Base-by-base conservation (phyloP, 352 stramenopile genomes). In the Phytopythium litorale region DNA sequence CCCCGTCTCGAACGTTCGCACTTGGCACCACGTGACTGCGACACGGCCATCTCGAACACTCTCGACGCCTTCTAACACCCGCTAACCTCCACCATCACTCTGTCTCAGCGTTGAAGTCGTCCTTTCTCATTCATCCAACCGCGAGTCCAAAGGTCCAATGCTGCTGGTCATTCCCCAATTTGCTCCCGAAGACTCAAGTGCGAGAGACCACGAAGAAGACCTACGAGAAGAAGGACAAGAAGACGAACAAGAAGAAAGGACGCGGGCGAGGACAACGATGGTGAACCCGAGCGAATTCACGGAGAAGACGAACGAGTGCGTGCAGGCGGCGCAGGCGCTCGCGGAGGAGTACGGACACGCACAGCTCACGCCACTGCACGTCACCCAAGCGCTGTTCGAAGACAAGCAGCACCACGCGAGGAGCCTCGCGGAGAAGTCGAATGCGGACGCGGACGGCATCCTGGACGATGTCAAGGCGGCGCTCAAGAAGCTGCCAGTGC, bases 271-370 rank as follows among this genome's bases (percentile, higher is more conserved):
- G 13, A 7, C 12, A n/a, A 74, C 48, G 50, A 88, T 92, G 78
- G 28, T 57, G n/a, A 90, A 92, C 37, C 75, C 71, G 3, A 71
- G 78, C n/a, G 86, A 91, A 55, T 94, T 83, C 50, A 94, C 81
- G 1, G 85, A 96, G 60, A 92, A 91, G 70, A 90, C 85, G 19
- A 79, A 78, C 64, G 78, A 89, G 66, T 78, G 78, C 49, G 49
- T 96, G 33, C 58, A 68, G 43, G 68, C 68, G 9, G 78, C 86
- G 21, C 61, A 75, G 32, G 68, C 76, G 56, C 62, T 84, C 46
- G 83, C 78, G 6, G 82, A 92, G 63, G 78, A 91, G 57, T 65
- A 80, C 15, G 78, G 81, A 48, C 83, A 96, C 63, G 72, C 85
- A 45, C 85, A 93, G 60, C 52, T 92, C 25, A 94, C 84, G 51